Base-by-base conservation (phyloP, 1,139 yeast genomes). In the Scheffersomyces cryptocercus region DNA sequence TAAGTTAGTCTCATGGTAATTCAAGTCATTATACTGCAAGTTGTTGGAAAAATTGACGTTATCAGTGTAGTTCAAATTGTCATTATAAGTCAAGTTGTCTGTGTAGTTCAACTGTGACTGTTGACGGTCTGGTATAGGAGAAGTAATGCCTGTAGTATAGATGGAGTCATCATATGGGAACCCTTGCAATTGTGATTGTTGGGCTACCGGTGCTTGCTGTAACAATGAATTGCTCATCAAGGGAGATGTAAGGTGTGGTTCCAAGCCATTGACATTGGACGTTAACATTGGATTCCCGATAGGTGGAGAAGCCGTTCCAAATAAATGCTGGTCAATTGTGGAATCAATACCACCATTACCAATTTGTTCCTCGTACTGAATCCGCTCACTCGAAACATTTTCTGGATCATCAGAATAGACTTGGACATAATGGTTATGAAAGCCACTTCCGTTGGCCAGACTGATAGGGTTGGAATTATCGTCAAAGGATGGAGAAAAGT, bases 141-240 rank as follows among this genome's bases (percentile, higher is more conserved):
- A 44, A 20, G 43, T 39, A 36, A 47, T 35, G 13, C 42, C 42
- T 37, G 45, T 45, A 30, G 52, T 46, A 44, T 58, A 59, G 14
- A 54, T 47, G 26, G 47, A 50, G 39, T 59, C 65, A 36, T 57
- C 64, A 42, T 59, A 61, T 2, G 66, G 60, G 31, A 60, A 59
- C 20, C 59, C 59, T 39, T 20, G 28, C 15, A 26, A 12, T 34
- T 33, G 29, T 12, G 13, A 13, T 16, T 5, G 13, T 37, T 24
- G 35, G 30, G 5, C 14, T 13, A 10, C n/a, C 9, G 29, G 26
- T 14, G 13, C 35, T 11, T 31, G 35, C 7, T 31, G 35, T 14
- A 14, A 11, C 35, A 31, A 31, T n/a, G 35, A 14, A 20, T 14
- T 31, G n/a, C 15, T 8, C n/a, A 31, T 14, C n/a, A 13, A 14